Conservation (phyloP, 805 yeast genomes). For the Saccharomycopsis babjevae region DNA sequence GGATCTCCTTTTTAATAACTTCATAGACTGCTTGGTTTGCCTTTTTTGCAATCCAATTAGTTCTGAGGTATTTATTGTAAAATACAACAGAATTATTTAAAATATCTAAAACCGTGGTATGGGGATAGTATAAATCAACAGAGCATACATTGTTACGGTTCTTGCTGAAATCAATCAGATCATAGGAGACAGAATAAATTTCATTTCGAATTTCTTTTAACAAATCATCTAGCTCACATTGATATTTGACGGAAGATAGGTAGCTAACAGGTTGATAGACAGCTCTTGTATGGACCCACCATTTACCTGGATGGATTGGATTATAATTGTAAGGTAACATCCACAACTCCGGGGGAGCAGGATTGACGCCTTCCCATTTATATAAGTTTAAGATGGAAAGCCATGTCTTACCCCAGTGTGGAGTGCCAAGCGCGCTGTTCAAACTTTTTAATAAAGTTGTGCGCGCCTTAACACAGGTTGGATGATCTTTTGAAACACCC, state of each 20-base stretch:
- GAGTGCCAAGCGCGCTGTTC: slow-evolving; percentile 86
- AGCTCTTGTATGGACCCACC: slow-evolving; percentile 99
- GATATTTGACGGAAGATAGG: slow-evolving; percentile 44
- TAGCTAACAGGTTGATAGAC: slow-evolving; percentile 84
- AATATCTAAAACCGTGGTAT: slow-evolving; percentile 52
- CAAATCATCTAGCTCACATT: slow-evolving; percentile 54
- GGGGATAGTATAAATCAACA: slow-evolving; percentile 90
- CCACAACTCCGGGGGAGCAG: slow-evolving; percentile 97
- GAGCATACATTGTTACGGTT: slow-evolving; percentile 84
- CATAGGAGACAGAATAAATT: slow-evolving; percentile 58
- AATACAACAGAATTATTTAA: slow-evolving; percentile 49
- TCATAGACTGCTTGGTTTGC: slow-evolving; percentile 47
- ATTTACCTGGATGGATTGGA: slow-evolving; percentile 87
- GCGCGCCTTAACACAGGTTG: slow-evolving; percentile 70
- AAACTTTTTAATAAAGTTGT: slow-evolving; percentile 47
- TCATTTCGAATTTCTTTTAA: slow-evolving; percentile 61
- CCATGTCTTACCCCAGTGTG: slow-evolving; percentile 99
- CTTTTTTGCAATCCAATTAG: slow-evolving; percentile 52
- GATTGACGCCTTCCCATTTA: slow-evolving; percentile 95
- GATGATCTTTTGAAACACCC: slow-evolving; percentile 67
- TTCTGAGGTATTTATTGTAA: slow-evolving; percentile 69
- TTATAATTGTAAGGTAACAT: slow-evolving; percentile 58
- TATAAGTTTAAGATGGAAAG: slow-evolving; percentile 69
- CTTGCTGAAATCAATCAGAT: slow-evolving; percentile 51
- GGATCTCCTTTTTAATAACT: slow-evolving; percentile 59